A percentile compares a stretch with the other conserved stretches of the same genome.
Evolutionary conservation across 148 eudicot species (phyloP).

Genomic region (Persicaria maculosa): DNA sequence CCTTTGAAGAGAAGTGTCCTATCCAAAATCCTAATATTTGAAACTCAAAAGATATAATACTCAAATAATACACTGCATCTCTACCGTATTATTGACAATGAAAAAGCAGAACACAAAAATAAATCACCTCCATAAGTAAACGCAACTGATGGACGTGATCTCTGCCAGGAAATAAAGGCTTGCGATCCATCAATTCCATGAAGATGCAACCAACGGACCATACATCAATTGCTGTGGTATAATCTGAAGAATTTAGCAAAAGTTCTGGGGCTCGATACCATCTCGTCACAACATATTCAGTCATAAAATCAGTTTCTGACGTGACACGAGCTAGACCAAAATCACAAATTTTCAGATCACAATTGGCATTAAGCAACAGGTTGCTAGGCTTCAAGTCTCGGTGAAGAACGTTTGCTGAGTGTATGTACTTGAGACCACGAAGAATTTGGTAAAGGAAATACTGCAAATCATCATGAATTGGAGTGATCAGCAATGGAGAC

Average conservation of each 20-base stretch:
- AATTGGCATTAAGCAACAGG: constrained; percentile 88
- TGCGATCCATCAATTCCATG: constrained; percentile 96
- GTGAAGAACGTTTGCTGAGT: constrained; percentile 95
- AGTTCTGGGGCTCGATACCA: constrained; percentile 97
- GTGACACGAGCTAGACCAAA: constrained; percentile 97
- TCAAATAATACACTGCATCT: not conserved
- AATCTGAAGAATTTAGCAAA: constrained; percentile 86
- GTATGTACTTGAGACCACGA: constrained; percentile 94
- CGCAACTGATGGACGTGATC: constrained; percentile 97
- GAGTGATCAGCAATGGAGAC: not conserved
- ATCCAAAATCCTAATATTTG: not conserved
- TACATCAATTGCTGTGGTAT: constrained; percentile 90
- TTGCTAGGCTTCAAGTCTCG: constrained; percentile 98
- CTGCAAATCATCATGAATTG: constrained; percentile 34
- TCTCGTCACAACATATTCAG: constrained; percentile 94
- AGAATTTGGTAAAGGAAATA: constrained; percentile 97
- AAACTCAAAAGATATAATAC: not conserved
- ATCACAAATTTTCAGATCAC: constrained; percentile 95
- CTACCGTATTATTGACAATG: not conserved
- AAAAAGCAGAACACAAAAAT: not conserved
- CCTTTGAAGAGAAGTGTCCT: not conserved
- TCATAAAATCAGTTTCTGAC: constrained; percentile 91
- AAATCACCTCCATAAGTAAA: constrained; percentile 74
- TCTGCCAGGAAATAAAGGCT: constrained; percentile 94
- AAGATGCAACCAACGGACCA: constrained; percentile 98